phyloP scores from a whole-genome alignment of 768 basidiomycete species.

The Thelephora aurantiotincta region DNA sequence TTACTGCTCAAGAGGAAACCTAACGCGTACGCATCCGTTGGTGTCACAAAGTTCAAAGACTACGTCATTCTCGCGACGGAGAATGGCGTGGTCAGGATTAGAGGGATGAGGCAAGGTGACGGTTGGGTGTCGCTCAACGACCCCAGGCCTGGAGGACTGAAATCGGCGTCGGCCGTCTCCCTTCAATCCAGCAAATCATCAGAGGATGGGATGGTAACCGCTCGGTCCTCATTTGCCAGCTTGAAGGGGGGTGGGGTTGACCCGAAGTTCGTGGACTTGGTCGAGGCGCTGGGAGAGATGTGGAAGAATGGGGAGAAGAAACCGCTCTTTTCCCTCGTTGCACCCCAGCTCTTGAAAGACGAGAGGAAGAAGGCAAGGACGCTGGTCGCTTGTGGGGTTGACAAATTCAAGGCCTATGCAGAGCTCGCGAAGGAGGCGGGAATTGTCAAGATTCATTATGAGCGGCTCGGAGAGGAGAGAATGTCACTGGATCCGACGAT shows the following conservation, averaged over 20 bases:
- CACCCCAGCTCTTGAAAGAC: background rate
- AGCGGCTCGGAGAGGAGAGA: slow-evolving; percentile 18
- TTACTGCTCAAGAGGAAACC: slow-evolving; percentile 8
- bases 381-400: slow-evolving; percentile 13
- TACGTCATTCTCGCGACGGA: slow-evolving; percentile 12
- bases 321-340: background rate
- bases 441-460: slow-evolving; percentile 24
- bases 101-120: background rate
- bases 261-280: background rate
- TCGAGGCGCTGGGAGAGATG: background rate
- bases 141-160: background rate
- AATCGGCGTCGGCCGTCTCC: background rate
- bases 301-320: background rate
- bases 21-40: slow-evolving; percentile 11
- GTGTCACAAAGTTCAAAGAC: slow-evolving; percentile 13
- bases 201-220: background rate
- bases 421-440: slow-evolving; percentile 5
- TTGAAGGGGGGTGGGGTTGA: background rate
- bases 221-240: background rate
- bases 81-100: slow-evolving; percentile 2
- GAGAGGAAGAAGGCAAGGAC: background rate
- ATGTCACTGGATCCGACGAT: slow-evolving; percentile 12
- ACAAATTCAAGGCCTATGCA: slow-evolving; percentile 27
- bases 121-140: background rate
- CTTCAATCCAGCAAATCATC: background rate